Evolutionary conservation across 331 rosid genomes (phyloP), one percentile per base, ranked within the genome.

Genomic region (Dryas integrifolia): DNA sequence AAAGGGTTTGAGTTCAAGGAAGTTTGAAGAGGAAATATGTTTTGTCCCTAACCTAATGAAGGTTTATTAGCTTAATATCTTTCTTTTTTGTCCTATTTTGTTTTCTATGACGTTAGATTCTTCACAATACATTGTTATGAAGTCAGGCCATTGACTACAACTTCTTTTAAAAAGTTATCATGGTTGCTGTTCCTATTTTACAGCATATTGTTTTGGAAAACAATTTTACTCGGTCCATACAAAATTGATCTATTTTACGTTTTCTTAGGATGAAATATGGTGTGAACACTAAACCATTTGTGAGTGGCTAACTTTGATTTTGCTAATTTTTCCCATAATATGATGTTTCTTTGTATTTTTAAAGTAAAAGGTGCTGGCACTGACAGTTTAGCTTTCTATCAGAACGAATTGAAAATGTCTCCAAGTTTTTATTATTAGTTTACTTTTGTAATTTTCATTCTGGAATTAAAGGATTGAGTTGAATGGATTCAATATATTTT

Each of bases 21-120:
- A 11, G 81, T 56, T 73, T 82, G 65, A 81, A 76, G 76, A 73
- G 58, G 77, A 43, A 70, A 58, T 72, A 49, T 41, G 13, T 60
- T 70, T 63, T 76, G 69, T 35, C 65, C 35, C 65, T 13, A 38
- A 59, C 67, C 82, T 69, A 44, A 73, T 63, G 60, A 73, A 72
- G 85, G 86, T 65, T 69, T 65, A 57, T 66, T 68, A 58, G 4
- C 44, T 53, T 61, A 8, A 30, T 66, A 75, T 60, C 72, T 21
- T 73, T 67, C 11, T 59, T 57, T 80, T 14, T 3, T 14, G 5
- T 13, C 50, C 41, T 50, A 62, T 53, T 65, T n/a, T 46, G 38
- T 65, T 74, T 68, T 65, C 59, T 50, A 66, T 39, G 12, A 8
- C 14, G 1, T 35, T 66, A 47, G 7, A 9, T 58, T 58, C 14